Evolutionary conservation across 164 flowering plant species (phyloP).

Genomic region (Vitis cinerea): DNA sequence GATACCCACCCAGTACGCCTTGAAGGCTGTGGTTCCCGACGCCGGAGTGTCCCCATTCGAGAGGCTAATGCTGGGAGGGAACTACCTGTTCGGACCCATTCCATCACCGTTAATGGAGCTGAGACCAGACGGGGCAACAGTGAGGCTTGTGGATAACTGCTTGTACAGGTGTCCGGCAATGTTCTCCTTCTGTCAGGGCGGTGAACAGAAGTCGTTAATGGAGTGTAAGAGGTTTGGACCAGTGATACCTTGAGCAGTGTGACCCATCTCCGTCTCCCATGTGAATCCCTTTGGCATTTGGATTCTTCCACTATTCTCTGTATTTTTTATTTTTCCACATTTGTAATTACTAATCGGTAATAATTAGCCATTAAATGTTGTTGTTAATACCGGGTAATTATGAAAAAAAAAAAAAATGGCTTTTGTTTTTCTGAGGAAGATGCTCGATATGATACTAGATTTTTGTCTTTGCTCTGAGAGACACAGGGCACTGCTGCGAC

Average conservation of each 20-base stretch:
- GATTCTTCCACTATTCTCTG: too few species aligned
- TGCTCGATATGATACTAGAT: too few species aligned
- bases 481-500: too few species aligned
- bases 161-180: slow-evolving; percentile 57
- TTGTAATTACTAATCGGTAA: too few species aligned
- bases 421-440: too few species aligned
- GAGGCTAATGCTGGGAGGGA: slow-evolving; percentile 77
- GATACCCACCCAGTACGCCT: slow-evolving; percentile 69
- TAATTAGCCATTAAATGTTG: too few species aligned
- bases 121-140: slow-evolving; percentile 52
- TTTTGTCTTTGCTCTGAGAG: too few species aligned
- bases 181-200: slow-evolving; percentile 86
- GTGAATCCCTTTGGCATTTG: too few species aligned
- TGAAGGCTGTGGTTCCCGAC: slow-evolving; percentile 42
- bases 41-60: slow-evolving; percentile 44
- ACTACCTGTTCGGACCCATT: slow-evolving; percentile 70
- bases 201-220: slow-evolving; percentile 56
- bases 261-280: neutral
- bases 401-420: too few species aligned
- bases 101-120: slow-evolving; percentile 58
- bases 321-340: too few species aligned
- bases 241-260: slow-evolving; percentile 49
- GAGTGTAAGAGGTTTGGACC: slow-evolving; percentile 67
- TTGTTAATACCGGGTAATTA: too few species aligned
- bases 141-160: slow-evolving; percentile 74